Conservation (phyloP, 805 yeast species). For the Teunomyces pallodes region DNA sequence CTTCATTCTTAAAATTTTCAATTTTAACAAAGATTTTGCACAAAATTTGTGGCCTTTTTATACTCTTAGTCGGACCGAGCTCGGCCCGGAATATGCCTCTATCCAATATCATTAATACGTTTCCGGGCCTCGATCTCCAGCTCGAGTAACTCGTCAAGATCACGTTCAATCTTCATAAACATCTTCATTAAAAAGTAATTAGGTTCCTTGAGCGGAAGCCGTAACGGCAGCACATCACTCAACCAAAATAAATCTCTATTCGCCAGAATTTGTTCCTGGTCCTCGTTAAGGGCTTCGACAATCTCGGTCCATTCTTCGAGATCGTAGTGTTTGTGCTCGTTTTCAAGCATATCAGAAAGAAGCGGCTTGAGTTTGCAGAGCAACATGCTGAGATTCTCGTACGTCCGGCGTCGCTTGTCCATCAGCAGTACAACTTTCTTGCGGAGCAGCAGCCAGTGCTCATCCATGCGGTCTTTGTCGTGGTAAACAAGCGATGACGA, state of each 20-base stretch:
- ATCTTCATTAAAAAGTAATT: conserved; percentile 50
- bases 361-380: conserved; percentile 30
- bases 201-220: conserved; percentile 68
- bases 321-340: conserved; percentile 42
- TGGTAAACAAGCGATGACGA: no score
- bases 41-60: neutral
- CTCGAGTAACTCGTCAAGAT: conserved; percentile 6
- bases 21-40: no score
- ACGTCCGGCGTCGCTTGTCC: conserved; percentile 11
- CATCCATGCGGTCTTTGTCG: neutral
- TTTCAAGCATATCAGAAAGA: conserved; percentile 33
- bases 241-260: conserved; percentile 54
- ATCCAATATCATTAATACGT: neutral
- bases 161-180: conserved; percentile 15
- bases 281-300: conserved; percentile 10
- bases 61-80: neutral
- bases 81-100: no score
- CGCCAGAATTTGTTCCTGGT: neutral
- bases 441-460: conserved; percentile 2
- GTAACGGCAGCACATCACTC: conserved; percentile 62
- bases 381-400: conserved; percentile 23
- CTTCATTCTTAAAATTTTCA: neutral
- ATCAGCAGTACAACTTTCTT: conserved; percentile 6
- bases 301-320: conserved; percentile 53
- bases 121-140: neutral